These are phyloP conservation scores for Globisporangium splendens DNA, from an alignment of 352 stramenopile species.

Conservation along the genomic window DNA sequence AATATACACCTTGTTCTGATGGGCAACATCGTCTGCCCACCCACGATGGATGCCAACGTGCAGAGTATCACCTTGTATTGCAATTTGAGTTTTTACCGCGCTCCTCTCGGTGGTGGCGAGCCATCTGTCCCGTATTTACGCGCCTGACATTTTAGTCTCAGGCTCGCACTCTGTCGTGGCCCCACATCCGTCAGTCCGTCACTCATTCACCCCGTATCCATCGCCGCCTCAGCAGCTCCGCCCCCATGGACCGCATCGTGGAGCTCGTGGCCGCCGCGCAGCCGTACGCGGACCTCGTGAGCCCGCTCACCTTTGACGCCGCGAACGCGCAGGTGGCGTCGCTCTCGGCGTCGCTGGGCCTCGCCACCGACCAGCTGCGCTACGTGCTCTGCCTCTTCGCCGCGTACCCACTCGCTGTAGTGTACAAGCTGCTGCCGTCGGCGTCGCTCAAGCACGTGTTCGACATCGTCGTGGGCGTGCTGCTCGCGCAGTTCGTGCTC, in stretches of 20 bases:
- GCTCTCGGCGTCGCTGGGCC: constrained; percentile 34
- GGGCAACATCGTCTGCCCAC: too few species aligned
- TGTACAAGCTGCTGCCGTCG: constrained; percentile 86
- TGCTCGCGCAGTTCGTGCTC: constrained; percentile 93
- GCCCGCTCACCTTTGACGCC: constrained; percentile 47
- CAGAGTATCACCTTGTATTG: too few species aligned
- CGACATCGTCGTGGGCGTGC: constrained; percentile 89
- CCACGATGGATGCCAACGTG: too few species aligned
- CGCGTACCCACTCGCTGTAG: constrained; percentile 91
- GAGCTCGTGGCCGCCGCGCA: constrained; percentile 33
- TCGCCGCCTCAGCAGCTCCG: too few species aligned
- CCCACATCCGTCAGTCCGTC: too few species aligned
- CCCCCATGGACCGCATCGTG: constrained; percentile 38
- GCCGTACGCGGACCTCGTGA: constrained; percentile 51
- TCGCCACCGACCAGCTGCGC: constrained; percentile 59
- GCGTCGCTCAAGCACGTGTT: constrained; percentile 90
- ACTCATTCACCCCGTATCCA: too few species aligned
- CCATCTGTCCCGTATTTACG: too few species aligned
- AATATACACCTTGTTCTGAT: too few species aligned
- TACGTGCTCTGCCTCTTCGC: constrained; percentile 91
- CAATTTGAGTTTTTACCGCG: too few species aligned
- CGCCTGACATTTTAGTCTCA: too few species aligned
- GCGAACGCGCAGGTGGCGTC: constrained; percentile 42
- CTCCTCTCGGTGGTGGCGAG: too few species aligned
- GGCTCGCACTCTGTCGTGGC: too few species aligned